phyloP scores from a whole-genome alignment of 2,329 filamentous ascomycete species.

The Cryphonectria japonica region DNA sequence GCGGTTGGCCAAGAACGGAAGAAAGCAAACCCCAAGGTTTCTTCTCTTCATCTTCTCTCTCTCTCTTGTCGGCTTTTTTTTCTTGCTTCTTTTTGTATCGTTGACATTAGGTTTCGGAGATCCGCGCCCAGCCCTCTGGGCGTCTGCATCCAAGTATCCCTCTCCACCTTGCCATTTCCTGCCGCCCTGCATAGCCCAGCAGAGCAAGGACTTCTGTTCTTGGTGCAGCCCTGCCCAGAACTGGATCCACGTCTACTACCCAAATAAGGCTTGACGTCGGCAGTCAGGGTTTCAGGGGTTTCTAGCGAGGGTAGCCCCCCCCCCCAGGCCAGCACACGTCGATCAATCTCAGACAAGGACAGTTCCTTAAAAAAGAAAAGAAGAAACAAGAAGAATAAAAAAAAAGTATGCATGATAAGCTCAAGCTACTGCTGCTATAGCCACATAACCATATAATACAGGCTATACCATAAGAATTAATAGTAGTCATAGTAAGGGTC shows the following conservation, averaged over 20 bases:
- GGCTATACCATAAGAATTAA: too few species aligned
- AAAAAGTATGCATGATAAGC: not conserved
- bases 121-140: not conserved
- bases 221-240: not conserved
- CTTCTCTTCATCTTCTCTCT: too few species aligned
- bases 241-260: not conserved
- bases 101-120: not conserved
- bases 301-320: not conserved
- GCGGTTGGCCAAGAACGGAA: not conserved
- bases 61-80: too few species aligned
- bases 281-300: not conserved
- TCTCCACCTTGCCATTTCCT: not conserved
- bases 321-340: not conserved
- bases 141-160: not conserved
- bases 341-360: not conserved
- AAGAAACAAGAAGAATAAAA: too few species aligned
- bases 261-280: conserved; percentile 1
- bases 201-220: not conserved
- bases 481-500: too few species aligned
- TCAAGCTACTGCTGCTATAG: too few species aligned
- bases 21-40: not conserved
- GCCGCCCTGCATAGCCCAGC: not conserved
- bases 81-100: not conserved
- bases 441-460: too few species aligned
- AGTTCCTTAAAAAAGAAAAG: not conserved